phyloP scores from a whole-genome alignment of 1,139 yeast species.

The Yamadazyma epiphylla region DNA sequence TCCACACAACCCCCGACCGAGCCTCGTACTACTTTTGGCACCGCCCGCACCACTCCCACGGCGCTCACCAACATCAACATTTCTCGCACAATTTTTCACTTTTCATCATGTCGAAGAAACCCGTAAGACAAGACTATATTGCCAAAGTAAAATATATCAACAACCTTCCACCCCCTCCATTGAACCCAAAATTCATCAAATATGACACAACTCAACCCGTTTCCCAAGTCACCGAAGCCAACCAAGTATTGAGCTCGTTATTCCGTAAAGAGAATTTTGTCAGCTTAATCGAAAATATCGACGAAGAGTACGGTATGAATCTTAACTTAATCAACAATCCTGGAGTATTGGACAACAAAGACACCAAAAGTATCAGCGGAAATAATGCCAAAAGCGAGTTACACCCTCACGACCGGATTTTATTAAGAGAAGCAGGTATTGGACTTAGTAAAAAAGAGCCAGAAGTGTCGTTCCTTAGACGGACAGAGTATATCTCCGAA shows the following conservation, averaged over 20 bases:
- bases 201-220: constrained; percentile 39
- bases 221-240: constrained; percentile 48
- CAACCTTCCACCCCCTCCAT: constrained; percentile 88
- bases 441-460: constrained; percentile 50
- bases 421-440: constrained; percentile 75
- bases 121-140: constrained; percentile 77
- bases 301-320: constrained; percentile 75
- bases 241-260: constrained; percentile 66
- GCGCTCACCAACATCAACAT: too few species aligned
- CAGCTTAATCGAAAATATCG: constrained; percentile 60
- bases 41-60: too few species aligned
- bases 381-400: constrained; percentile 32
- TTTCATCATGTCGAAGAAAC: constrained; percentile 27
- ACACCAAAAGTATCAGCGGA: constrained; percentile 42
- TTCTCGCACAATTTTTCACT: background rate
- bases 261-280: constrained; percentile 74
- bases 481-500: constrained; percentile 85
- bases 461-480: constrained; percentile 80
- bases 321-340: constrained; percentile 68
- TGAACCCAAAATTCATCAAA: constrained; percentile 81
- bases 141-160: constrained; percentile 84
- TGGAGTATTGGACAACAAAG: constrained; percentile 64
- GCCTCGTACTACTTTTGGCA: too few species aligned
- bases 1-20: too few species aligned
- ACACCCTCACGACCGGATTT: constrained; percentile 72